Conservation (phyloP, 2,329 filamentous ascomycete genomes). For the Arthrobotrys megalospora region DNA sequence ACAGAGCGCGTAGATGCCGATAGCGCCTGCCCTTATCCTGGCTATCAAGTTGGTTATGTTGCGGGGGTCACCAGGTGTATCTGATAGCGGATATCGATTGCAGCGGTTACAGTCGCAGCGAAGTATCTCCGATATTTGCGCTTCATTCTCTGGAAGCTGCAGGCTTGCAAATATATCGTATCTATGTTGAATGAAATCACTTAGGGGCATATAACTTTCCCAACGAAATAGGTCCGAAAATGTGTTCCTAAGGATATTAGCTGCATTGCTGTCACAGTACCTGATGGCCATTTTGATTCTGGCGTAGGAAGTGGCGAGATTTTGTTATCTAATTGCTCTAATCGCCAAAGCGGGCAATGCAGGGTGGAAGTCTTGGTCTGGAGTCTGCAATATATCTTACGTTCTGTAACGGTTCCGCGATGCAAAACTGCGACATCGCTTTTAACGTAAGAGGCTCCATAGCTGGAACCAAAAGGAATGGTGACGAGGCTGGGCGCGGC, state of each 20-base stretch:
- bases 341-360: not conserved
- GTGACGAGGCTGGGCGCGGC: not conserved
- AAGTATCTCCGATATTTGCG: not conserved
- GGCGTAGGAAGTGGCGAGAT: not conserved
- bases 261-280: slow-evolving; percentile 1
- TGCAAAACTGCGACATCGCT: not conserved
- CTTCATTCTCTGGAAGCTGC: slow-evolving; percentile 5
- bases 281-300: not conserved
- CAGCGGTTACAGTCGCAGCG: not conserved
- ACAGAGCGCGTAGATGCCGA: not conserved
- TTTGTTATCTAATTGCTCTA: not conserved
- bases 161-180: not conserved
- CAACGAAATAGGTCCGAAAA: not conserved
- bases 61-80: not conserved
- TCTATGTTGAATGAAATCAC: not conserved
- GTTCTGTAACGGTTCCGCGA: not conserved
- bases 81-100: not conserved
- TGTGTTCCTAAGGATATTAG: not conserved
- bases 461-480: not conserved
- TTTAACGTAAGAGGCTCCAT: not conserved
- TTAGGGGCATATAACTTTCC: not conserved
- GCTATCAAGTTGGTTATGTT: not conserved
- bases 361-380: not conserved
- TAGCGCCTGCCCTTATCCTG: not conserved
- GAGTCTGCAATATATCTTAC: not conserved